Conservation (phyloP, 352 stramenopile genomes). For the Globisporangium iwayamae region DNA sequence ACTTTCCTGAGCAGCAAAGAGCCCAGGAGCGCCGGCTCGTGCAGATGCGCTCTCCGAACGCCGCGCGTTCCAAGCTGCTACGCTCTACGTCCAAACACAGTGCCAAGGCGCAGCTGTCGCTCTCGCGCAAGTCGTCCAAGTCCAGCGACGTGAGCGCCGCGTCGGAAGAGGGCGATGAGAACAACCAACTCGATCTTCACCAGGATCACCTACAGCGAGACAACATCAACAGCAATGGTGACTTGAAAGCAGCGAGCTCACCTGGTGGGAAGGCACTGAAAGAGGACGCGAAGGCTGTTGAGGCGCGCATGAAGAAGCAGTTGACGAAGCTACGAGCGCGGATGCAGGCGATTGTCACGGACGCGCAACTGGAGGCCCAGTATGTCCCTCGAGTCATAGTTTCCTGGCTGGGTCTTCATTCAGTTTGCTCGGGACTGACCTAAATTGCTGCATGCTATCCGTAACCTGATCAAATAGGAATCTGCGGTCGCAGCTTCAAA, state of each 20-base stretch:
- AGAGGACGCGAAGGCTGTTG: constrained; percentile 21
- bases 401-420: not conserved
- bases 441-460: not conserved
- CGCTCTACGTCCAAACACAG: constrained; percentile 8
- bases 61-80: constrained; percentile 6
- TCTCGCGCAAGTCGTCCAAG: constrained; percentile 14
- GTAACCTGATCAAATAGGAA: constrained; percentile 18
- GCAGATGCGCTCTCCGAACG: constrained; percentile 20
- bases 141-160: constrained; percentile 10
- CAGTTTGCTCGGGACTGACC: not conserved
- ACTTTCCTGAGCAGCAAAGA: constrained; percentile 37
- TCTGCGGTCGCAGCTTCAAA: constrained; percentile 42
- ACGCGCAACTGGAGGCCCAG: constrained; percentile 42
- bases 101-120: constrained; percentile 6
- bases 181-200: not conserved
- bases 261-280: constrained; percentile 10
- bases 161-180: constrained; percentile 6
- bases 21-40: constrained; percentile 29
- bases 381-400: constrained; percentile 18
- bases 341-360: constrained; percentile 52
- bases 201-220: constrained; percentile 8
- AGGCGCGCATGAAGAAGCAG: constrained; percentile 33
- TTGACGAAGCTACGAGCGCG: constrained; percentile 42
- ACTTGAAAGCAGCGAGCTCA: constrained; percentile 11
- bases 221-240: constrained; percentile 1